phyloP scores from a whole-genome alignment of 768 basidiomycete genomes.

The Plicaturopsis crispa region DNA sequence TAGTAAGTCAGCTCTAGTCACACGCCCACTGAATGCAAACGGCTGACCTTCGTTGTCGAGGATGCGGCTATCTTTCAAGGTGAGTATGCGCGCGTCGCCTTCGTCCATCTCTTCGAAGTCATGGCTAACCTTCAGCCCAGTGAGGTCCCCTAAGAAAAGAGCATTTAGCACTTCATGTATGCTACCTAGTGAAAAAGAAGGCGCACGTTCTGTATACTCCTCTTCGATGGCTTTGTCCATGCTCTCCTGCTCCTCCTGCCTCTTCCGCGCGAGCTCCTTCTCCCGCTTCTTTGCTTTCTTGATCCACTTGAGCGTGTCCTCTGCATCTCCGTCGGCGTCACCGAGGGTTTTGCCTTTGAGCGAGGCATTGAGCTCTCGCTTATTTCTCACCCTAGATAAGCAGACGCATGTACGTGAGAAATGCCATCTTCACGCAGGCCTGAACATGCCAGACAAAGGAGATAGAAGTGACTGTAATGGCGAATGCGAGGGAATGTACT shows the following conservation, averaged over 20 bases:
- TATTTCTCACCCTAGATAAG: constrained; percentile 82
- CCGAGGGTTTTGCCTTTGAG: constrained; percentile 92
- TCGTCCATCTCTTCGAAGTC: constrained; percentile 89
- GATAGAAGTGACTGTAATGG: constrained; percentile 39
- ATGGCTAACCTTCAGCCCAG: constrained; percentile 93
- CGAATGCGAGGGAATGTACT: constrained; percentile 35
- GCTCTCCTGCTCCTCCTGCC: constrained; percentile 76
- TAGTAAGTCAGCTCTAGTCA: constrained; percentile 3
- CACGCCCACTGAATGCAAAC: background rate
- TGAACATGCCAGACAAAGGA: constrained; percentile 13
- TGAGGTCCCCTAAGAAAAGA: constrained; percentile 64
- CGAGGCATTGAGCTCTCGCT: constrained; percentile 84
- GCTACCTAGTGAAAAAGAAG: constrained; percentile 3
- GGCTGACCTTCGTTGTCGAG: constrained; percentile 85
- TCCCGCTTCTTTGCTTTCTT: constrained; percentile 88
- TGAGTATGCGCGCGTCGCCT: constrained; percentile 92
- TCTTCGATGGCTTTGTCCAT: constrained; percentile 74
- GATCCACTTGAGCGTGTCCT: constrained; percentile 84
- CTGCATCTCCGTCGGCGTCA: constrained; percentile 70
- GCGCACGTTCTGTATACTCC: constrained; percentile 84
- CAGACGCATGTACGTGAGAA: constrained; percentile 31
- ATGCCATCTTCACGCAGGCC: background rate
- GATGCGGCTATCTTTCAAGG: constrained; percentile 92
- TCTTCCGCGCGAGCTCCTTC: constrained; percentile 78
- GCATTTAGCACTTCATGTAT: background rate